Percentiles rank a stretch among this genome's conserved stretches.
Evolutionary conservation across 1,139 yeast species (phyloP).

Genomic region (Hyphopichia khmerensis): DNA sequence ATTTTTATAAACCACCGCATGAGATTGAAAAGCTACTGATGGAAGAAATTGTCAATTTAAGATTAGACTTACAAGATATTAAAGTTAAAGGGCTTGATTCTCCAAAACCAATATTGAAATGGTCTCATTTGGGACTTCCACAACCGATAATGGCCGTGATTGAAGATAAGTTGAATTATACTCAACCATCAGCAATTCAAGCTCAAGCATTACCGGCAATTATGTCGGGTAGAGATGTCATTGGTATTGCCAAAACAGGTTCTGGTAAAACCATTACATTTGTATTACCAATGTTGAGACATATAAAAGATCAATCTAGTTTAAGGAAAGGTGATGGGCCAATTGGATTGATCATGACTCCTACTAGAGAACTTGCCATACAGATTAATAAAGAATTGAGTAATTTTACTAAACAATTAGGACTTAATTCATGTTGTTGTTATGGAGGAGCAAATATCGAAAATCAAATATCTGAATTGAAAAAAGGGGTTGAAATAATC

Average conservation of each 20-base stretch:
- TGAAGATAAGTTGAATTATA: slow-evolving; percentile 48
- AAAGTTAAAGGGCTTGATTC: slow-evolving; percentile 57
- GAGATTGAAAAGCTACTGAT: slow-evolving; percentile 46
- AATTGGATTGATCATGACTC: slow-evolving; percentile 76
- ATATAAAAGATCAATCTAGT: slow-evolving; percentile 69
- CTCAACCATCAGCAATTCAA: slow-evolving; percentile 83
- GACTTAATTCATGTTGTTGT: slow-evolving; percentile 65
- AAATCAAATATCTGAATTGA: slow-evolving; percentile 75
- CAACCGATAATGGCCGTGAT: slow-evolving; percentile 53
- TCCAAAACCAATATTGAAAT: slow-evolving; percentile 68
- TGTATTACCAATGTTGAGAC: slow-evolving; percentile 79
- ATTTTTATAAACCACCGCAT: slow-evolving; percentile 66
- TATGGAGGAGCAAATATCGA: slow-evolving; percentile 94
- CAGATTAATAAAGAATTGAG: slow-evolving; percentile 75
- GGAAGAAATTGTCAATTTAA: slow-evolving; percentile 54
- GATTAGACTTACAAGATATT: slow-evolving; percentile 62
- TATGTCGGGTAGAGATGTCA: slow-evolving; percentile 86
- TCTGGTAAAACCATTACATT: slow-evolving; percentile 94
- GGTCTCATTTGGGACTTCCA: slow-evolving; percentile 84
- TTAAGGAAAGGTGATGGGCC: slow-evolving; percentile 66
- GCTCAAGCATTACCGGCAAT: slow-evolving; percentile 89
- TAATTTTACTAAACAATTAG: slow-evolving; percentile 53
- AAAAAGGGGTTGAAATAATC: slow-evolving; percentile 75
- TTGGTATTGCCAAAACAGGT: slow-evolving; percentile 96
- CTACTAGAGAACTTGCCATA: slow-evolving; percentile 89